Evolutionary conservation across 176 grass and related monocot genomes (phyloP), one percentile per base, ranked within the genome.

Genomic region (Calamus simplicifolius): DNA sequence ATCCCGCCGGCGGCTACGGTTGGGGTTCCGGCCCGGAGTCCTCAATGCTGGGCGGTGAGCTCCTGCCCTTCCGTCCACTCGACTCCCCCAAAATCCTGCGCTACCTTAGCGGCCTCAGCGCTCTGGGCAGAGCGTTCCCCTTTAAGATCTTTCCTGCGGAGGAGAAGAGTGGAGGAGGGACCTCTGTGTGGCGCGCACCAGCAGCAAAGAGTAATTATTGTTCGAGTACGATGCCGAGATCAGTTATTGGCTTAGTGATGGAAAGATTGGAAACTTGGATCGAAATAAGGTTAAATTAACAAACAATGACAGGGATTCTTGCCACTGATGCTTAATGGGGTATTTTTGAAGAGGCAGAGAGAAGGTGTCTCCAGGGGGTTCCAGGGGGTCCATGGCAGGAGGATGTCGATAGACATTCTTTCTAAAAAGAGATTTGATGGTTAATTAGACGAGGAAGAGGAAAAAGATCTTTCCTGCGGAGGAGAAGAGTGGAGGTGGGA

Each of bases 121-220:
- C 81, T 27, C 61, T 91, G 6, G 25, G 63, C 12, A 73, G 79
- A 75, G 65, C 72, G 16, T 85, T 90, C 62, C 81, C 87, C 19
- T 67, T 73, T 66, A 73, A 73, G 68, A 72, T 79, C 66, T n/a
- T n/a, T n/a, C 53, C 16, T n/a, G n/a, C n/a, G n/a, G n/a, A n/a
- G n/a, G n/a, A n/a, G n/a, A n/a, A n/a, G n/a, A n/a, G n/a, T n/a
- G 3, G 53, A 55, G 53, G 53, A 25, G 53, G 53, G 53, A 55
- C 3, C 53, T 55, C 19, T 27, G 17, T 60, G 14, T n/a, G n/a
- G 28, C 57, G 23, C 16, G 82, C n/a, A 54, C 78, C 66, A 52
- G 81, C 13, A 27, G 59, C 25, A 86, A 58, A 58, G 68, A 28
- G 67, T 63, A 55, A 56, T 23, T 58, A 54, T 18, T 63, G 30